Conservation (phyloP, 2,329 filamentous ascomycete species). For the Lachnellula willkommii region DNA sequence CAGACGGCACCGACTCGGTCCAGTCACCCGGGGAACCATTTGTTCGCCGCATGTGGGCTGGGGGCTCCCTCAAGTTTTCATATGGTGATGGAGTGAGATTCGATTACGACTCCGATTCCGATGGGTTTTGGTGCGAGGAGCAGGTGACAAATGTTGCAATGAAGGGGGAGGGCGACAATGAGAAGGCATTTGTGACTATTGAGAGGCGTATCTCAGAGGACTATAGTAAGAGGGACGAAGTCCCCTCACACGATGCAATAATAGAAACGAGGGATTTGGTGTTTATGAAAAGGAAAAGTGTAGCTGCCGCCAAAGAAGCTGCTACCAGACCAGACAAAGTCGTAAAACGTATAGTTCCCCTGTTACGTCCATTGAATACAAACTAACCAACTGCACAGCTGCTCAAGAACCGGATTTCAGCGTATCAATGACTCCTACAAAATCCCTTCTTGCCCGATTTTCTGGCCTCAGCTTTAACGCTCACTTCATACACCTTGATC, state of each 20-base stretch:
- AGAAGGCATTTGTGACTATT: constrained; percentile 31
- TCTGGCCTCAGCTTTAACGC: constrained; percentile 89
- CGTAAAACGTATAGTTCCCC: constrained; percentile 21
- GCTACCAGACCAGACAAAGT: constrained; percentile 14
- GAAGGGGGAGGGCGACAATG: constrained; percentile 22
- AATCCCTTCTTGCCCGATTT: constrained; percentile 78
- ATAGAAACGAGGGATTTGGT: constrained; percentile 58
- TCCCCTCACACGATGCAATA: constrained; percentile 30
- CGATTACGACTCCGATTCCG: constrained; percentile 19
- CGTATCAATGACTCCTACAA: constrained; percentile 59
- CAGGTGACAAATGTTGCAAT: constrained; percentile 39
- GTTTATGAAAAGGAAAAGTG: constrained; percentile 48
- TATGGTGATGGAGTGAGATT: no score
- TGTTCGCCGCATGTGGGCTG: constrained; percentile 80
- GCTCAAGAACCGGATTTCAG: constrained; percentile 42
- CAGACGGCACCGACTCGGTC: constrained; percentile 78
- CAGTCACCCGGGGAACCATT: constrained; percentile 72
- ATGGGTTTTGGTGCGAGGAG: constrained; percentile 35
- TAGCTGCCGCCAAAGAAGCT: constrained; percentile 14
- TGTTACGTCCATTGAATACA: background rate
- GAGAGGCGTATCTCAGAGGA: constrained; percentile 23
- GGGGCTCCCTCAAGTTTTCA: constrained; percentile 60
- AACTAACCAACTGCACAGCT: constrained; percentile 16
- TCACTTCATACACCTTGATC: constrained; percentile 83
- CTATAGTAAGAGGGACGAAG: constrained; percentile 19